Conservation (phyloP, 2,329 filamentous ascomycete species). For the Paecilomyces fulvus region DNA sequence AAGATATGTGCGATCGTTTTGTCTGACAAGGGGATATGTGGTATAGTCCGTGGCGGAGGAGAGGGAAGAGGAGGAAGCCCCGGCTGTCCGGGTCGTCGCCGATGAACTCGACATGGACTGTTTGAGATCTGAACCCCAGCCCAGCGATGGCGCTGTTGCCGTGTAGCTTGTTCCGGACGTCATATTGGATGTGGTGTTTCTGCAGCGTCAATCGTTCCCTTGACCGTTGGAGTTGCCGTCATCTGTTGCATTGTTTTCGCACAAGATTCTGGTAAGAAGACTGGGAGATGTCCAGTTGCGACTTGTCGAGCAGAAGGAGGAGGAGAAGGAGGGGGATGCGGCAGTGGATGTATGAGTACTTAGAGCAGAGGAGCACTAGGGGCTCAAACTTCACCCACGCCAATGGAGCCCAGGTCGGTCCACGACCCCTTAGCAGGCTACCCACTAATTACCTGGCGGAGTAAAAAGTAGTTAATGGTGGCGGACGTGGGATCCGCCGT, state of each 20-base stretch:
- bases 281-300: not conserved
- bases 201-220: not conserved
- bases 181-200: not conserved
- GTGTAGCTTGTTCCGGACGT: not conserved
- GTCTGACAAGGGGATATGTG: constrained; percentile 55
- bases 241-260: not conserved
- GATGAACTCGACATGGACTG: constrained; percentile 21
- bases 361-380: not conserved
- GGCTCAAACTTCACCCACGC: not conserved
- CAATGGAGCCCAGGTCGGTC: constrained; percentile 1
- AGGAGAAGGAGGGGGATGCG: not conserved
- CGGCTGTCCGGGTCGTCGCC: constrained; percentile 17
- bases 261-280: not conserved
- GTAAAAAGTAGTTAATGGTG: not conserved
- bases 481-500: not conserved
- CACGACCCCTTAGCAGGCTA: not conserved
- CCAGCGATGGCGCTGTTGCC: not conserved
- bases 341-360: not conserved
- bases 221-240: not conserved
- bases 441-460: not conserved
- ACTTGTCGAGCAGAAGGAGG: not conserved
- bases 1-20: constrained; percentile 76
- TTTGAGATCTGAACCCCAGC: constrained; percentile 4
- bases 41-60: constrained; percentile 30
- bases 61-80: constrained; percentile 26